These are phyloP conservation scores for Tetradesmus lagerheimii DNA, from an alignment of 139 green algal genomes.

Conservation along the genomic window DNA sequence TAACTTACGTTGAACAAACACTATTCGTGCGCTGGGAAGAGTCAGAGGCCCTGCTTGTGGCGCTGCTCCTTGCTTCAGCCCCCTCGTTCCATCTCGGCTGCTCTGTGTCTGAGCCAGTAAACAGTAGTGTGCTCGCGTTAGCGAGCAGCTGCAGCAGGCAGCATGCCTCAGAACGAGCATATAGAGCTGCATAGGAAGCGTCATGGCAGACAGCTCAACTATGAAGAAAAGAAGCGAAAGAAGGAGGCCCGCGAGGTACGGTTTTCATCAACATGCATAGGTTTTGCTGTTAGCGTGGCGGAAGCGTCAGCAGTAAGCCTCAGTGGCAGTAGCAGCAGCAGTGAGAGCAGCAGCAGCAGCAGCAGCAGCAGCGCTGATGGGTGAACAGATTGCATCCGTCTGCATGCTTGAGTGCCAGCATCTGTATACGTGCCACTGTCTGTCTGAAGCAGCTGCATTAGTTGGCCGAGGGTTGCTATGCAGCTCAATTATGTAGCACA, in stretches of 20 bases:
- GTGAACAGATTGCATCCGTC: no score
- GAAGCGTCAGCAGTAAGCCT: neutral
- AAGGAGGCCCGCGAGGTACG: constrained; percentile 91
- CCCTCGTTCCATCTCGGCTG: neutral
- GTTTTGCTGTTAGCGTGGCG: neutral
- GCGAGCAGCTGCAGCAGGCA: constrained; percentile 33
- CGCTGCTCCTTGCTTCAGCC: neutral
- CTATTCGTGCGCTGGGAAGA: neutral
- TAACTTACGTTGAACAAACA: neutral
- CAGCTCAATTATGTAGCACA: no score
- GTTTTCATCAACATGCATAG: neutral
- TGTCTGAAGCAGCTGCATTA: no score
- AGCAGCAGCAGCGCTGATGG: neutral
- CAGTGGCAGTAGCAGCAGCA: neutral
- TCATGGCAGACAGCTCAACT: constrained; percentile 90
- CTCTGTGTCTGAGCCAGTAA: neutral
- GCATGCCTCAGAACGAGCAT: constrained; percentile 98
- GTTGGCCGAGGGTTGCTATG: no score
- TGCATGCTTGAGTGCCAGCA: no score
- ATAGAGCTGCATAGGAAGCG: constrained; percentile 98
- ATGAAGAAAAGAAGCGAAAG: constrained; percentile 96
- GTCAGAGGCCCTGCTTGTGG: neutral
- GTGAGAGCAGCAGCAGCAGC: neutral
- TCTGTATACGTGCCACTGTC: no score
- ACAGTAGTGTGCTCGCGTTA: neutral